Conservation (phyloP, 257 asterid species). For the Forsythia viridissima region DNA sequence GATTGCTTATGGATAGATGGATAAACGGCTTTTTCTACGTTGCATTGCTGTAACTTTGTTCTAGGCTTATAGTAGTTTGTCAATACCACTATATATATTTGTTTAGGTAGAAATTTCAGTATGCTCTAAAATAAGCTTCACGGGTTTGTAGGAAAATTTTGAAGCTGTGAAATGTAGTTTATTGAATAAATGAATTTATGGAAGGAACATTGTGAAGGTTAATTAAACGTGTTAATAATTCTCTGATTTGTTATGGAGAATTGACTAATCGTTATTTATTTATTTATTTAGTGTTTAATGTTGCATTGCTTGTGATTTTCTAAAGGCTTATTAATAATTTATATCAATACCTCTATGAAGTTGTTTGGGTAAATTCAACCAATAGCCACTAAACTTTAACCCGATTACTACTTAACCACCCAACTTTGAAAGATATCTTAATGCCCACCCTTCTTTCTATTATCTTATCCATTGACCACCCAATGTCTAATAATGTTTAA, state of each 20-base stretch:
- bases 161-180: not conserved
- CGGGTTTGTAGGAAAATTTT: too few species aligned
- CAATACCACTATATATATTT: not conserved
- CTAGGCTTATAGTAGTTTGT: not conserved
- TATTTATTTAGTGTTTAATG: not conserved
- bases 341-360: not conserved
- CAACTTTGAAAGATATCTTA: too few species aligned
- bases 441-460: too few species aligned
- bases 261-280: not conserved
- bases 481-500: too few species aligned
- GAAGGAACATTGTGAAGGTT: slow-evolving; percentile 11
- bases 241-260: not conserved
- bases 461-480: too few species aligned
- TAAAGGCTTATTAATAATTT: not conserved
- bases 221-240: not conserved
- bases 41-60: slow-evolving; percentile 16
- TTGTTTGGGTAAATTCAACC: not conserved
- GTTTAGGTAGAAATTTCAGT: slow-evolving; percentile 1
- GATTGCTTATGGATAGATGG: not conserved
- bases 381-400: too few species aligned
- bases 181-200: slow-evolving; percentile 6
- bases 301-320: slow-evolving; percentile 12
- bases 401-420: too few species aligned
- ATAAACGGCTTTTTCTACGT: not conserved
- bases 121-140: not conserved